Base-by-base conservation (phyloP, 495 filamentous ascomycete genomes). In the Aspergillus campestris region DNA sequence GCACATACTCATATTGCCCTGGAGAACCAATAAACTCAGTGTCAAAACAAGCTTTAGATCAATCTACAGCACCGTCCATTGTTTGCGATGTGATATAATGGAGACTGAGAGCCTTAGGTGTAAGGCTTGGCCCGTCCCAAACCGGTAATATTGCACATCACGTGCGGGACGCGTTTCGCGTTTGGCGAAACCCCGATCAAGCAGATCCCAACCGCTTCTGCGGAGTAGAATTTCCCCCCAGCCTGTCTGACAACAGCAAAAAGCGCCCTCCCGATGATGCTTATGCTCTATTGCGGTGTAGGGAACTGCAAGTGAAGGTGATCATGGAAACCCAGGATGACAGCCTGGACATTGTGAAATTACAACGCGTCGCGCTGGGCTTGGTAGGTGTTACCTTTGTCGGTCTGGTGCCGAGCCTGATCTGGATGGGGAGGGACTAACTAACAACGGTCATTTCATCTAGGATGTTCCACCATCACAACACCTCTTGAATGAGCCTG, bases 331-430 rank as follows among this genome's bases (percentile, higher is more conserved):
- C 64, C 18, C 67, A 73, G 45, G 55, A 59, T 5, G 67, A 77
- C 48, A 72, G 73, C 38, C 58, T 74, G 43, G 72, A 77, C 43
- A 69, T 77, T 30, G 67, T 61, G 35, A 61, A 62, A 41, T 45
- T 76, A 47, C 70, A 73, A 68, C 70, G 66, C 53, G 66, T 69
- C 60, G 71, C 71, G 58, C 56, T 77, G 50, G 66, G 70, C 32
- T 50, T 62, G 57, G 69, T 71, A 60, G 60, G 69, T 64, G 47
- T 24, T 24, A 57, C 50, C 44, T 51, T 48, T 40, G 47, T 62
- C 54, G 38, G 40, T 46, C 30, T 8, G 29, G 34, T 59, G 56
- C 59, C 51, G 49, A 56, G 38, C 49, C 40, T 55, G 53, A 47
- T 44, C 55, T 51, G 48, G 49, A 61, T 61, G 18, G 18, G 18